phyloP scores from a whole-genome alignment of 2,329 filamentous ascomycete species.

The Cercospora citrullina region DNA sequence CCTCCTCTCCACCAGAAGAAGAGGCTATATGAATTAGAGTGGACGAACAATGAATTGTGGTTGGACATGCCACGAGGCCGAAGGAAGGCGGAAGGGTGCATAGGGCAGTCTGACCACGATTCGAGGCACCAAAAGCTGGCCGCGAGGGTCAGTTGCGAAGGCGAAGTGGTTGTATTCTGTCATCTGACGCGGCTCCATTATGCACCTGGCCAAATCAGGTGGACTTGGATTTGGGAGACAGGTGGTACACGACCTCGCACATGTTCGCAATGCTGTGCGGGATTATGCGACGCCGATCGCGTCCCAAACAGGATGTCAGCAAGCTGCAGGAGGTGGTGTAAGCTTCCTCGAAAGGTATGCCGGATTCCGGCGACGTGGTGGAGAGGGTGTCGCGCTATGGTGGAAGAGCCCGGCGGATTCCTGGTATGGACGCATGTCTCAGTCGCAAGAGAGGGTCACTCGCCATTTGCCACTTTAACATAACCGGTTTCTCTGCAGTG shows the following conservation, averaged over 20 bases:
- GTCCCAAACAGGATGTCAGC: background rate
- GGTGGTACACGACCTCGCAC: background rate
- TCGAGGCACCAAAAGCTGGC: background rate
- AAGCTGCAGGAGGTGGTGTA: background rate
- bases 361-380: background rate
- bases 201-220: background rate
- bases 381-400: background rate
- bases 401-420: background rate
- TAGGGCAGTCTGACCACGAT: background rate
- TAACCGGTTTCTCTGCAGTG: background rate
- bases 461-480: background rate
- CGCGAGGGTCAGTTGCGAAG: background rate
- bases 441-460: background rate
- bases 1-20: background rate
- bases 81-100: background rate
- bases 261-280: background rate
- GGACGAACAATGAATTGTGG: background rate
- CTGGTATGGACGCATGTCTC: constrained; percentile 9
- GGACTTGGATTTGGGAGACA: background rate
- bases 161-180: background rate
- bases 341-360: background rate
- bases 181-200: background rate
- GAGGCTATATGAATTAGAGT: background rate
- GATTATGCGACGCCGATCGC: background rate
- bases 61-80: background rate